Base-by-base conservation (phyloP, 768 basidiomycete species). In the Suillus americanus region DNA sequence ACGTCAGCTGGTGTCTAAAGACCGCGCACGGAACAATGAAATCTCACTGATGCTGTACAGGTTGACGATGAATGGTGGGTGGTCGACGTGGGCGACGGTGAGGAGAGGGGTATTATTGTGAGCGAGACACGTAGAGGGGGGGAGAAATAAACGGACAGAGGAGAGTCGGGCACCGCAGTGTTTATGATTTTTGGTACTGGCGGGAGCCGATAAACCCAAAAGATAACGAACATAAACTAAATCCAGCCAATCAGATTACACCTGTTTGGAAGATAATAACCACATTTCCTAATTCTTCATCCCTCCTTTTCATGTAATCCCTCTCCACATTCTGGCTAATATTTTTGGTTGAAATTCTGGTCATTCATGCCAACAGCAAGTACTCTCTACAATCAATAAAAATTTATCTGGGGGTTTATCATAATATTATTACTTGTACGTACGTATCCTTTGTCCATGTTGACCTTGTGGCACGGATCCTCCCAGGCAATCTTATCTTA, bases 181-280 rank as follows among this genome's bases (percentile, higher is more conserved):
- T 75, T 75, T 77, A 77, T 75, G 75, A 77, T 77, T 77, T 74
- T 69, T 74, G 67, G 64, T 40, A 25, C 73, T 60, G 69, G 73
- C 73, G 76, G 76, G 75, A 76, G 70, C 73, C 76, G 75, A 76
- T 77, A 76, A 76, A 75, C 75, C 75, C 70, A 73, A 67, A 77
- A 76, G 77, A 77, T 75, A 75, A 76, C 63, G 74, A 65, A 59
- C 43, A 54, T 64, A 69, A 74, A 69, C 65, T 67, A 65, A 77
- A 75, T 75, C 70, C 60, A 65, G 65, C 75, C 76, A 76, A 76
- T 77, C 75, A 76, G 75, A 76, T 76, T 73, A 77, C 66, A 67
- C 30, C 16, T 48, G 67, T 76, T 76, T 68, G 66, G 63, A 70
- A 73, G 69, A 67, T 67, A 67, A 67, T 57, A 61, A 25, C 50